Percentiles rank a stretch among this genome's conserved stretches.
These are phyloP conservation scores for Aspergillus sparsus DNA, from an alignment of 495 filamentous ascomycete genomes.

Conservation along the genomic window DNA sequence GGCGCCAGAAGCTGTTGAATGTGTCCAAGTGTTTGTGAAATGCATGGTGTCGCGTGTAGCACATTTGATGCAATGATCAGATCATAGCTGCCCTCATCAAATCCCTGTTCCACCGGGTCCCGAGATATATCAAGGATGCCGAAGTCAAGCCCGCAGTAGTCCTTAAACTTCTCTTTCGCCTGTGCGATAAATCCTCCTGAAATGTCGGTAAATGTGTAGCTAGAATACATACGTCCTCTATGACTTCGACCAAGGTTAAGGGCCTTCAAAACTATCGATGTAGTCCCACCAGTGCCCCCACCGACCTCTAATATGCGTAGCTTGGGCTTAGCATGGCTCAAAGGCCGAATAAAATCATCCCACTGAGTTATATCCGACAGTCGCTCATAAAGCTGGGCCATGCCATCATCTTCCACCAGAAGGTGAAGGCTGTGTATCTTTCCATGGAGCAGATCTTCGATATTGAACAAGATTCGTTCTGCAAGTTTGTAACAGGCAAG, in stretches of 20 bases:
- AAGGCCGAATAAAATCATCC: conserved; percentile 20
- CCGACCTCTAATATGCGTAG: conserved; percentile 51
- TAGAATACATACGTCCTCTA: conserved; percentile 16
- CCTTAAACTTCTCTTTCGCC: conserved; percentile 46
- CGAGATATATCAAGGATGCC: conserved; percentile 48
- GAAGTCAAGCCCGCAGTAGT: conserved; percentile 44
- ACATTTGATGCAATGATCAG: conserved; percentile 55
- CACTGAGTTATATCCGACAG: conserved; percentile 10
- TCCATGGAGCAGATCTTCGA: no score
- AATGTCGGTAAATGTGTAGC: conserved; percentile 44
- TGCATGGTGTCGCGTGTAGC: conserved; percentile 49
- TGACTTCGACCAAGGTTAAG: conserved; percentile 24
- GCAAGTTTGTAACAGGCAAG: no score
- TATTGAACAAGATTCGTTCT: no score
- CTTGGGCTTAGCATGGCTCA: conserved; percentile 40
- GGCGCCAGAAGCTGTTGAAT: conserved; percentile 33
- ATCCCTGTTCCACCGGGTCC: conserved; percentile 51
- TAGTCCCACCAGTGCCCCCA: conserved; percentile 43
- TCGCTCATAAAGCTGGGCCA: conserved; percentile 30
- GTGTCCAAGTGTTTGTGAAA: conserved; percentile 44
- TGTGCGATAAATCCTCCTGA: conserved; percentile 52
- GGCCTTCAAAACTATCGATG: conserved; percentile 22
- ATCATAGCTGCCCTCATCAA: conserved; percentile 48
- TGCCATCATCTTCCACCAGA: conserved; percentile 25
- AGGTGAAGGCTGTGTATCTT: conserved; percentile 29